Evolutionary conservation across 2,329 filamentous ascomycete species (phyloP), one percentile per base, ranked within the genome.

Genomic region (Fusarium multiceps): DNA sequence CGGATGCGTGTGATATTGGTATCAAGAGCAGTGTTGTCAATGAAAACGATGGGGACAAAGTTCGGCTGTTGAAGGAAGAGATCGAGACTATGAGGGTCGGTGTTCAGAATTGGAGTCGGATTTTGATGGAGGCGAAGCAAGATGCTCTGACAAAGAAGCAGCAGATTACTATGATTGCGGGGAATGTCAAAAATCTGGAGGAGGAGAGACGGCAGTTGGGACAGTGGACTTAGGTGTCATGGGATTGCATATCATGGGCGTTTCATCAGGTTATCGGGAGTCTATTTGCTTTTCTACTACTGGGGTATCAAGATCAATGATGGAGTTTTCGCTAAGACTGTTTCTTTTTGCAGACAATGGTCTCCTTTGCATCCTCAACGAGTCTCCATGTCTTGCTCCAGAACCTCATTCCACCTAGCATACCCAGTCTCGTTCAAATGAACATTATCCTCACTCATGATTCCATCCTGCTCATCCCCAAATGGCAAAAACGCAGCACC

Each of bases 381-480:
- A 23, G 3, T 28, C 16, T 42, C n/a, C 54, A 60, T 60, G 4
- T 66, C 61, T 5, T 32, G 43, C 12, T 30, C 25, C 9, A 66
- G 28, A 1, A 66, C 7, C 2, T 28, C n/a, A 1, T 54, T 54
- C 61, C 63, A 66, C 23, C 40, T 34, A 7, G 14, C 3, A 9
- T 65, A 65, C 4, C 62, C 62, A 11, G 14, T 21, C 6, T 20
- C 4, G 4, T 65, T 65, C 34, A 65, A n/a, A 14, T 65, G 62
- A 20, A 66, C 47, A 20, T 60, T 43, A 10, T 65, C 62, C 1
- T 54, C 6, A 7, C 54, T 45, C 62, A 65, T 59, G 0, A 65
- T 66, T 0, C 54, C 62, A 4, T 20, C 14, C 18, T 65, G 61
- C 0, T 60, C 42, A 21, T 42, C 23, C 2, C 48, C 55, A 6